Evolutionary conservation across 306 rosid species (phyloP).

Genomic region (Acacia melanoxylon): DNA sequence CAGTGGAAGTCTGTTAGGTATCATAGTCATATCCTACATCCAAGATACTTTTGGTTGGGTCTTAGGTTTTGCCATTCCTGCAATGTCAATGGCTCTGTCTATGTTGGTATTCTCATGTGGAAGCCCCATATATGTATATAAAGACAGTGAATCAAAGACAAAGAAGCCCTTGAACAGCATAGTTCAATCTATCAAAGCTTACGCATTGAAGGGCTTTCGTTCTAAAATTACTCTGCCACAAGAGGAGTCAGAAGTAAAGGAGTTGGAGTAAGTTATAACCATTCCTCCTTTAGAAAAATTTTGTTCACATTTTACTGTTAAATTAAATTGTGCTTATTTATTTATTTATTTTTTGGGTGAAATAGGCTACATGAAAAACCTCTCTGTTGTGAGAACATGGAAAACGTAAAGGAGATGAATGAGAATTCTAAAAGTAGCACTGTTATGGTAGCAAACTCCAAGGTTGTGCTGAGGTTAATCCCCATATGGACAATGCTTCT

Average conservation of each 20-base stretch:
- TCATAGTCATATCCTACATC: slow-evolving; percentile 2
- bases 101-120: background rate
- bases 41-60: slow-evolving; percentile 19
- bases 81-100: slow-evolving; percentile 6
- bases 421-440: slow-evolving; percentile 39
- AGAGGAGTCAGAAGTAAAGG: background rate
- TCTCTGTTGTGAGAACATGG: background rate
- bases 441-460: slow-evolving; percentile 40
- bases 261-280: slow-evolving; percentile 6
- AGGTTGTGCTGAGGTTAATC: slow-evolving; percentile 58
- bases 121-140: background rate
- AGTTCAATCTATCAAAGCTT: background rate
- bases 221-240: background rate
- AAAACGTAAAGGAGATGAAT: slow-evolving; percentile 5
- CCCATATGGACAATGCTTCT: slow-evolving; percentile 96
- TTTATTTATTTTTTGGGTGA: background rate
- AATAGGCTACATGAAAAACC: slow-evolving; percentile 1
- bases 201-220: background rate
- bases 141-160: background rate
- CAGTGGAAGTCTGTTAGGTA: slow-evolving; percentile 5
- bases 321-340: background rate
- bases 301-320: background rate
- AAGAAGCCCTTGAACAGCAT: background rate
- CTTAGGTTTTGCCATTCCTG: slow-evolving; percentile 13
- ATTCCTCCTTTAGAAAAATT: background rate